Percentiles rank a stretch among this genome's conserved stretches.
Evolutionary conservation across 805 yeast species (phyloP).

Genomic region (Sugiyamaella qingdaonensis): DNA sequence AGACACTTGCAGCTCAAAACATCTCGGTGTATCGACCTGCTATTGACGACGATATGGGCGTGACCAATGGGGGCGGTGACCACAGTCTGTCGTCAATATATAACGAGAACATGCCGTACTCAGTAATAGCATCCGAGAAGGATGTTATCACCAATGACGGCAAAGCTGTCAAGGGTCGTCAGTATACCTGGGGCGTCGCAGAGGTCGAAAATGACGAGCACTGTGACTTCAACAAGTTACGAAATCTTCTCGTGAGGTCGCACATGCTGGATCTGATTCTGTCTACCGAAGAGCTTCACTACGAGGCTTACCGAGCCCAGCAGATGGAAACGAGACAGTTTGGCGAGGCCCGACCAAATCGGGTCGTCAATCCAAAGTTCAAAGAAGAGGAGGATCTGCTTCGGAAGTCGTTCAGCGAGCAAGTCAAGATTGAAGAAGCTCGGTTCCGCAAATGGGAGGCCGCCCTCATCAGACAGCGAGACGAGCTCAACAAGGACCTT

Average conservation of each 20-base stretch:
- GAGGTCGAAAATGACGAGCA: slow-evolving; percentile 75
- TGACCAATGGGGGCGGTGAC: slow-evolving; percentile 22
- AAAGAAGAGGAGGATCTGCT: slow-evolving; percentile 94
- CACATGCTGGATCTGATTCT: slow-evolving; percentile 73
- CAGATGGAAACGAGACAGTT: slow-evolving; percentile 49
- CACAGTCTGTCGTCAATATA: slow-evolving; percentile 16
- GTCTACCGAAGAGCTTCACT: slow-evolving; percentile 68
- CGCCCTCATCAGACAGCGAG: slow-evolving; percentile 90
- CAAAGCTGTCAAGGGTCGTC: slow-evolving; percentile 61
- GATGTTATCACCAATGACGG: slow-evolving; percentile 43
- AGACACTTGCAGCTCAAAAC: slow-evolving; percentile 47
- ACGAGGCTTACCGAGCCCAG: slow-evolving; percentile 61
- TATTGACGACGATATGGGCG: slow-evolving; percentile 37
- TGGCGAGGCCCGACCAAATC: slow-evolving; percentile 35
- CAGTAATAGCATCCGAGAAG: slow-evolving; percentile 64
- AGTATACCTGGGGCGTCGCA: slow-evolving; percentile 80
- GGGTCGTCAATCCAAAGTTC: slow-evolving; percentile 77
- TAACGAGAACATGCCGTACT: slow-evolving; percentile 55
- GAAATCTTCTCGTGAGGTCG: slow-evolving; percentile 60
- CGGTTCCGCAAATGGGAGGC: slow-evolving; percentile 99
- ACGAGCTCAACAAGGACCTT: slow-evolving; percentile 87
- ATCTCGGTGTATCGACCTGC: slow-evolving; percentile 56
- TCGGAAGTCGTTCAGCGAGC: slow-evolving; percentile 93
- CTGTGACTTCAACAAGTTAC: slow-evolving; percentile 69
- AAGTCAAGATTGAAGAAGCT: slow-evolving; percentile 93